Evolutionary conservation across 73 alveolate species (phyloP).

Genomic region (Paramecium bursaria): DNA sequence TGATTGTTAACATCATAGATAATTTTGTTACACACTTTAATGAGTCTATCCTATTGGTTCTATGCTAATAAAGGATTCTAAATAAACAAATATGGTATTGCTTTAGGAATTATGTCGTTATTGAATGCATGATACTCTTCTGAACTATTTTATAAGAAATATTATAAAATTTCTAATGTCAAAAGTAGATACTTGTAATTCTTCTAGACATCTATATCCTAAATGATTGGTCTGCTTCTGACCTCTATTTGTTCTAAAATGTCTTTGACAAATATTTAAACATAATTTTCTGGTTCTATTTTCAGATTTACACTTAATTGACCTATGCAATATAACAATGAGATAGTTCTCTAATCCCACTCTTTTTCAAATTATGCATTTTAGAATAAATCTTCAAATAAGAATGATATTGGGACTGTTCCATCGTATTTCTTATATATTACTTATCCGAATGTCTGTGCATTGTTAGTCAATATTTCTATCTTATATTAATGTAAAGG

Average conservation of each 20-base stretch:
- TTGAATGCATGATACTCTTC: slow-evolving; percentile 43
- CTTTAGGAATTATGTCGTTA: slow-evolving; percentile 11
- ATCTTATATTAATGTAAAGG: slow-evolving; percentile 59
- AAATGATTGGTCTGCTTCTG: slow-evolving; percentile 25
- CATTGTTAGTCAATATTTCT: slow-evolving; percentile 63
- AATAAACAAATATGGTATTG: slow-evolving; percentile 3
- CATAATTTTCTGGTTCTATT: slow-evolving; percentile 15
- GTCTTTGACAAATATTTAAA: slow-evolving; percentile 11
- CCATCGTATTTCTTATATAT: slow-evolving; percentile 43
- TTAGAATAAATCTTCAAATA: slow-evolving; percentile 1
- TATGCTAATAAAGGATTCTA: background rate
- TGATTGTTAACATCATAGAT: background rate
- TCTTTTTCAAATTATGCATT: slow-evolving; percentile 12
- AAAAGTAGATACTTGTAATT: slow-evolving; percentile 4
- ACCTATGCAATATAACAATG: slow-evolving; percentile 24
- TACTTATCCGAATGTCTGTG: slow-evolving; percentile 42
- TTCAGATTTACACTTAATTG: slow-evolving; percentile 21
- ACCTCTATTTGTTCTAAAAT: background rate
- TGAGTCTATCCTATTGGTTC: background rate
- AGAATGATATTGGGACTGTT: background rate
- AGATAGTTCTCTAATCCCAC: slow-evolving; percentile 29
- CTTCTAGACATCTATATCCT: background rate
- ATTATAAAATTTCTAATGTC: slow-evolving; percentile 11
- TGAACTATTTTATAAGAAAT: slow-evolving; percentile 36
- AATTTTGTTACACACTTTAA: slow-evolving; percentile 19